phyloP scores from a whole-genome alignment of 2,329 filamentous ascomycete species.

The Chaetothyriales sp. region DNA sequence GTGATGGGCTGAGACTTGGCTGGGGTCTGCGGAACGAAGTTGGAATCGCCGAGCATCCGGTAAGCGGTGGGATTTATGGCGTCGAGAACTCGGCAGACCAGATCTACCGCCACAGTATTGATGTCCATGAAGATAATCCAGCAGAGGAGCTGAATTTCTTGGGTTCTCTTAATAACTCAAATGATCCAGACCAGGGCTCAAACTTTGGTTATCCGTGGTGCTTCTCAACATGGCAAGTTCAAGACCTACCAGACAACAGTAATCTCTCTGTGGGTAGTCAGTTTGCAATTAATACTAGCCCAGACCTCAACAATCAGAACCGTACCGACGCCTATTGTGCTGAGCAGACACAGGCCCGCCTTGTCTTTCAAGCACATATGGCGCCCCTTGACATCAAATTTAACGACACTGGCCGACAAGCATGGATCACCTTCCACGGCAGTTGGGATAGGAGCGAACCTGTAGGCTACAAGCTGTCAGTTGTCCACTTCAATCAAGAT shows the following conservation, averaged over 20 bases:
- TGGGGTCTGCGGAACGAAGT: conserved; percentile 65
- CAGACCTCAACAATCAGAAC: conserved; percentile 33
- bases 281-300: conserved; percentile 32
- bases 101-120: conserved; percentile 42
- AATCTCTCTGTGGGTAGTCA: conserved; percentile 34
- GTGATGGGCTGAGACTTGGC: conserved; percentile 38
- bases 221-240: conserved; percentile 51
- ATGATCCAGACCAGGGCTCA: conserved; percentile 27
- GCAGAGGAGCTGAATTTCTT: conserved; percentile 63
- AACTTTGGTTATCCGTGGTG: conserved; percentile 60
- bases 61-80: conserved; percentile 36
- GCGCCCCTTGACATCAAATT: conserved; percentile 63
- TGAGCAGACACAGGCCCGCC: conserved; percentile 31
- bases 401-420: conserved; percentile 40
- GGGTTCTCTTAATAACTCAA: conserved; percentile 44
- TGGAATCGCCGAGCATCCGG: conserved; percentile 44
- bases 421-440: conserved; percentile 59
- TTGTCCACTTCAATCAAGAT: conserved; percentile 31
- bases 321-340: conserved; percentile 31
- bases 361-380: conserved; percentile 53
- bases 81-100: conserved; percentile 62
- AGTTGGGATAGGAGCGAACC: conserved; percentile 46
- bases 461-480: conserved; percentile 38
- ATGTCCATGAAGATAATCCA: conserved; percentile 56
- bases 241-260: conserved; percentile 34